A percentile compares a stretch with the other conserved stretches of the same genome.
Conservation (phyloP, 2,329 filamentous ascomycete species). For the Monosporascus sp. region DNA sequence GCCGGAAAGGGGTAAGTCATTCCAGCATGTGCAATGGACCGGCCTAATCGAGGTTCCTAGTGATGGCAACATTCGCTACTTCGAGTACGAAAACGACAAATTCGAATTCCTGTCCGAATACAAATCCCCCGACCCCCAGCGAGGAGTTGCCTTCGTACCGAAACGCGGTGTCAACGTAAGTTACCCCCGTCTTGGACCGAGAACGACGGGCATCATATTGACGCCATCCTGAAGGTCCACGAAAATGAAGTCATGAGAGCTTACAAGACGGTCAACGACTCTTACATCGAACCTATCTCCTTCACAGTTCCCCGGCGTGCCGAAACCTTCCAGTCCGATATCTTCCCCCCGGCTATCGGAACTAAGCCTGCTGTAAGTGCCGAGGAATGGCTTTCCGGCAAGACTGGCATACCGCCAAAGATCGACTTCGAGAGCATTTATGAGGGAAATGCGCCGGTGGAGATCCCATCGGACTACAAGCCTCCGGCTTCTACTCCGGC, state of each 20-base stretch:
- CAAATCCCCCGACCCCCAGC: constrained; percentile 92
- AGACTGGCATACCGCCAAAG: constrained; percentile 79
- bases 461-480: constrained; percentile 67
- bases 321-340: constrained; percentile 94
- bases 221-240: constrained; percentile 57
- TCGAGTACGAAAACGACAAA: constrained; percentile 96
- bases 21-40: neutral
- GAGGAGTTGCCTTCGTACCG: constrained; percentile 89
- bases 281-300: constrained; percentile 92
- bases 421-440: constrained; percentile 91
- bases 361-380: constrained; percentile 74
- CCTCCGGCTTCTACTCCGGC: constrained; percentile 43
- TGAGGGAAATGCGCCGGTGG: constrained; percentile 74
- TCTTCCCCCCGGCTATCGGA: constrained; percentile 83
- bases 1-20: constrained; percentile 84
- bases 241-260: constrained; percentile 95
- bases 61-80: constrained; percentile 98
- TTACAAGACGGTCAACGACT: constrained; percentile 95
- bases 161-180: constrained; percentile 87
- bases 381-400: constrained; percentile 80
- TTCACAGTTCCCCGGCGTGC: constrained; percentile 94
- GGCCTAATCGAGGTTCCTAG: constrained; percentile 39
- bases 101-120: constrained; percentile 97
- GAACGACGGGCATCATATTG: constrained; percentile 10
- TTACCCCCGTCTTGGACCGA: constrained; percentile 3